A percentile compares a stretch with the other conserved stretches of the same genome.
Conservation (phyloP, 345 rosid species). For the Hevea brasiliensis region DNA sequence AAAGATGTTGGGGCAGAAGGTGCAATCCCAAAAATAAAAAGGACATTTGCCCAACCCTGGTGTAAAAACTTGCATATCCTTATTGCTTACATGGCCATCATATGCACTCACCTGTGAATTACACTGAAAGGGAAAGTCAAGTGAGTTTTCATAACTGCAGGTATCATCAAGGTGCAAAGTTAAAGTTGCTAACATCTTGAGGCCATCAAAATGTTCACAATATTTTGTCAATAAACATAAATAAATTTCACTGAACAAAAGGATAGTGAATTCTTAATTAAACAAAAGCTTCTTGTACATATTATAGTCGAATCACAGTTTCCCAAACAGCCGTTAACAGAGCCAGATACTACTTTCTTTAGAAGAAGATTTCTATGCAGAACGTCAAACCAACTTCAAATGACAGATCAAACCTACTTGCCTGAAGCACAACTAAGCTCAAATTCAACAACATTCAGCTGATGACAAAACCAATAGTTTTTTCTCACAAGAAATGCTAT, state of each 20-base stretch:
- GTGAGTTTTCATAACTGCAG: too few relatives aligned
- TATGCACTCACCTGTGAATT: background rate
- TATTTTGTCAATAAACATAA: background rate
- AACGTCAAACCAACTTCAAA: background rate
- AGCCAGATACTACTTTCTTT: background rate
- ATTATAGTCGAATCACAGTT: too few relatives aligned
- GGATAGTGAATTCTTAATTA: too few relatives aligned
- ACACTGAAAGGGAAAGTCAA: too few relatives aligned
- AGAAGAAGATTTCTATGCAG: too few relatives aligned
- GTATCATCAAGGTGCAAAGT: background rate
- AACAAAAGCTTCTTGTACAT: background rate
- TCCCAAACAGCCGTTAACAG: background rate
- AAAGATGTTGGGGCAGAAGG: too few relatives aligned
- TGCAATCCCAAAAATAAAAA: background rate
- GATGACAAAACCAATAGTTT: background rate
- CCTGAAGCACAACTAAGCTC: background rate
- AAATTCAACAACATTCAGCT: background rate
- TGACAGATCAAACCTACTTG: background rate
- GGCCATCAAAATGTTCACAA: background rate
- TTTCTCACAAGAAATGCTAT: background rate
- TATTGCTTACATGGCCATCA: background rate
- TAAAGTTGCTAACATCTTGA: too few relatives aligned
- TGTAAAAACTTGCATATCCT: background rate
- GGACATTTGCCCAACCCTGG: background rate
- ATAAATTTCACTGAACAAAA: too few relatives aligned